These are phyloP conservation scores for Blastobotrys petasosporus DNA, from an alignment of 1,139 yeast genomes.

Conservation along the genomic window DNA sequence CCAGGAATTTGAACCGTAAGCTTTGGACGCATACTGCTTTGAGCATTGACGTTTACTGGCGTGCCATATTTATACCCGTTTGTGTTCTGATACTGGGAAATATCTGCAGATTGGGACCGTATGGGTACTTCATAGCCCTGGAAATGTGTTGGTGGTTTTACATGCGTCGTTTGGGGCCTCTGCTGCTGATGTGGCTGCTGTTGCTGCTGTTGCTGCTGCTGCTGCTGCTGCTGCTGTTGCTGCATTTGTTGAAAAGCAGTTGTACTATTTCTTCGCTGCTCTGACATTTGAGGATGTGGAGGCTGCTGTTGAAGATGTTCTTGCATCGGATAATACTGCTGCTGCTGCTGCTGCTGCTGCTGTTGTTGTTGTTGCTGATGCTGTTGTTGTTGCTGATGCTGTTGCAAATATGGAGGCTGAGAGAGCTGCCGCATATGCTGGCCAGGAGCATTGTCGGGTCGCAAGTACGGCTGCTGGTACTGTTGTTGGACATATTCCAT, in stretches of 20 bases:
- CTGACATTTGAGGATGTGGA: conserved; percentile 12
- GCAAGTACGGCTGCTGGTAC: conserved; percentile 4
- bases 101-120: conserved; percentile 20
- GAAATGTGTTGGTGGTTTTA: neutral
- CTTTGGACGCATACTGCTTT: conserved; percentile 30
- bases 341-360: neutral
- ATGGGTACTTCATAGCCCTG: conserved; percentile 9
- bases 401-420: conserved; percentile 12
- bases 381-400: conserved; percentile 18
- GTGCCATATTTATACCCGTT: neutral
- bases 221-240: conserved; percentile 2
- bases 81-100: conserved; percentile 4
- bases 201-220: conserved; percentile 16
- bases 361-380: conserved; percentile 14
- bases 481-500: conserved; percentile 5
- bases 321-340: conserved; percentile 3
- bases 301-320: conserved; percentile 15
- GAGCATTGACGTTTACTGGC: neutral
- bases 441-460: conserved; percentile 6
- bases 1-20: conserved; percentile 38
- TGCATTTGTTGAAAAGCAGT: neutral
- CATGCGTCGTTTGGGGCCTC: conserved; percentile 2
- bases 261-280: conserved; percentile 7
- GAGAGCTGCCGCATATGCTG: conserved; percentile 14
- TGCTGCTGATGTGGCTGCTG: conserved; percentile 1